Percentiles rank a stretch among this genome's conserved stretches.
phyloP scores from a whole-genome alignment of 306 rosid species.

The Prunus armeniaca region DNA sequence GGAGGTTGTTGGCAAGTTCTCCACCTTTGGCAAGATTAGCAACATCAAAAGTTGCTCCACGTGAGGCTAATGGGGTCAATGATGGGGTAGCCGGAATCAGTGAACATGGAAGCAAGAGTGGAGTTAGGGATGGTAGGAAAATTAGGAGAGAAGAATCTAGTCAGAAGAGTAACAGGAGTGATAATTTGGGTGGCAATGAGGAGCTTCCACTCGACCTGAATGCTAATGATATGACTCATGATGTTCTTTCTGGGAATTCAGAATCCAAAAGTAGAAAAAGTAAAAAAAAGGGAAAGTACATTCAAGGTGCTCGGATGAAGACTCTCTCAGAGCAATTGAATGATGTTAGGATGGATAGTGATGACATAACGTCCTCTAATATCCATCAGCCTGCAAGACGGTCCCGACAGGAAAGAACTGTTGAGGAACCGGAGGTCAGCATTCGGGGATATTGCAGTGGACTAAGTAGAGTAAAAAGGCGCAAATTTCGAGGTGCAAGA shows the following conservation, averaged over 20 bases:
- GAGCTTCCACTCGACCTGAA: slow-evolving; percentile 49
- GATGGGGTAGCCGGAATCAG: slow-evolving; percentile 44
- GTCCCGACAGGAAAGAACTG: slow-evolving; percentile 48
- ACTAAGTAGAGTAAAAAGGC: slow-evolving; percentile 64
- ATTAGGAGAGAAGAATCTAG: slow-evolving; percentile 73
- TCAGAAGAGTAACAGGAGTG: slow-evolving; percentile 62
- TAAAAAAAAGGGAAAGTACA: slow-evolving; percentile 66
- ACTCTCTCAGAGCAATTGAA: slow-evolving; percentile 77
- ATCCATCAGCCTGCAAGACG: slow-evolving; percentile 54
- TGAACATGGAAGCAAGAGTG: slow-evolving; percentile 61
- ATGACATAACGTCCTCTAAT: slow-evolving; percentile 78
- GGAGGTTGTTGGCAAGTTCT: slow-evolving; percentile 64
- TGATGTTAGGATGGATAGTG: slow-evolving; percentile 66
- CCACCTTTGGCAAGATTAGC: slow-evolving; percentile 58
- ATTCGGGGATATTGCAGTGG: slow-evolving; percentile 53
- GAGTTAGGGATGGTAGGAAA: slow-evolving; percentile 56
- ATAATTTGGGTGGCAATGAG: slow-evolving; percentile 47
- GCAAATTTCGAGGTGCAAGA: slow-evolving; percentile 69
- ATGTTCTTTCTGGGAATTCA: slow-evolving; percentile 57
- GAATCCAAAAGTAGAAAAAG: slow-evolving; percentile 62
- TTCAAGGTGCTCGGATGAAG: slow-evolving; percentile 51
- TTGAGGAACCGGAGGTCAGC: slow-evolving; percentile 59
- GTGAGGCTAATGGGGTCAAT: slow-evolving; percentile 48
- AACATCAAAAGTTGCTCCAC: slow-evolving; percentile 70
- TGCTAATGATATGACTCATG: slow-evolving; percentile 46